These are phyloP conservation scores for Bolboschoenoplectus hybrid DNA, from an alignment of 202 grass and related monocot genomes.

Conservation along the genomic window DNA sequence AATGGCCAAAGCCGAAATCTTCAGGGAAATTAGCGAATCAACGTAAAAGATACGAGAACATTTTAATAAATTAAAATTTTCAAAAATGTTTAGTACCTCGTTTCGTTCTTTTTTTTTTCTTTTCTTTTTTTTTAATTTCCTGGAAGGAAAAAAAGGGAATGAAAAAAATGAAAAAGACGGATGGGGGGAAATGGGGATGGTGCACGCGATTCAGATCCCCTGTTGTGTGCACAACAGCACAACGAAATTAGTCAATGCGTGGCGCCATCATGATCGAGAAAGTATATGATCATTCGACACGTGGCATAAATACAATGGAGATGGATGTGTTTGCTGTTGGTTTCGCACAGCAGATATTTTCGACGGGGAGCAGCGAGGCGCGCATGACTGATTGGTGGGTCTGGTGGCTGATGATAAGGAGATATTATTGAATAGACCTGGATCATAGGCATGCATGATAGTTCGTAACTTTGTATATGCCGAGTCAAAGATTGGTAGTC, in stretches of 20 bases:
- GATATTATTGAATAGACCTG: not conserved
- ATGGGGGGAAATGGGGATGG: not conserved
- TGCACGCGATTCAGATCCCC: not conserved
- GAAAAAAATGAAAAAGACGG: slow-evolving; percentile 29
- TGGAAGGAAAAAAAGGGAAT: slow-evolving; percentile 19
- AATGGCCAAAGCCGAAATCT: not conserved
- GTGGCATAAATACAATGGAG: not conserved
- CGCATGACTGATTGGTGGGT: slow-evolving; percentile 15
- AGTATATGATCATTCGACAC: not conserved
- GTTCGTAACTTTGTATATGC: not conserved
- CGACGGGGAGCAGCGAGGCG: not conserved
- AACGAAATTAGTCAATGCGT: not conserved
- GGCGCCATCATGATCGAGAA: not conserved
- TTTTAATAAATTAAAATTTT: not conserved
- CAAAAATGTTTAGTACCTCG: slow-evolving; percentile 8
- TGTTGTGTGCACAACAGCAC: not conserved
- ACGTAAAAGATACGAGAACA: not conserved
- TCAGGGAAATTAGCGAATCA: slow-evolving; percentile 18
- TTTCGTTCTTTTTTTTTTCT: not conserved
- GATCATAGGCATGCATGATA: not conserved
- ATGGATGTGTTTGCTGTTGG: not conserved
- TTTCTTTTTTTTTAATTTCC: not conserved
- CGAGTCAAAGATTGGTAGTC: no score
- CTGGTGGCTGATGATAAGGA: not conserved
- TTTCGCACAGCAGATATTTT: not conserved